Conservation (phyloP, 2,329 filamentous ascomycete genomes). For the Cladophialophora psammophila region DNA sequence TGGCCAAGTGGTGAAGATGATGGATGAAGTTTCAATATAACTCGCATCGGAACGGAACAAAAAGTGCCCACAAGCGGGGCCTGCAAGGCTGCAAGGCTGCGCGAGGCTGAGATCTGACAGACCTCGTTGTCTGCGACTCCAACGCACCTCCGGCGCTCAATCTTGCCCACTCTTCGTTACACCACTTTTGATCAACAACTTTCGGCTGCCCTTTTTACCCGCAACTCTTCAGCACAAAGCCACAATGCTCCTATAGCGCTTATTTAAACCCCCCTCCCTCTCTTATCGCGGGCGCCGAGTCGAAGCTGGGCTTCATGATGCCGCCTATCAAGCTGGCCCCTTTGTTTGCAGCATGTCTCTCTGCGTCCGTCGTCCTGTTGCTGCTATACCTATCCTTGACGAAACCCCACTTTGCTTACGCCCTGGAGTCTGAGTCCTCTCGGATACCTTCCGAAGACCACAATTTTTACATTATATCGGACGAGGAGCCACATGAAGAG, state of each 20-base stretch:
- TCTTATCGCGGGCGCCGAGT: not conserved
- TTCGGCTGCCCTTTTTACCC: not conserved
- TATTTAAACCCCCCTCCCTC: not conserved
- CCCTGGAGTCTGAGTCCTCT: slow-evolving; percentile 60
- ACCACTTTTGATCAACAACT: not conserved
- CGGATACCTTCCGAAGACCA: slow-evolving; percentile 53
- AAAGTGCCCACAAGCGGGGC: not conserved
- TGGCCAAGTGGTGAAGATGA: not conserved
- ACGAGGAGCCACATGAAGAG: slow-evolving; percentile 45
- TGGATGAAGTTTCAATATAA: not conserved
- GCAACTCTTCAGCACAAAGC: not conserved
- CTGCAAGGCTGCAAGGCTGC: not conserved
- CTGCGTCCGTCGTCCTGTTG: slow-evolving; percentile 66
- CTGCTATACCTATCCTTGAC: slow-evolving; percentile 68
- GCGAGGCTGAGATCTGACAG: not conserved
- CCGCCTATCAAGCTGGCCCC: slow-evolving; percentile 63
- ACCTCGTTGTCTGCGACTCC: not conserved
- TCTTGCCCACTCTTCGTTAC: not conserved
- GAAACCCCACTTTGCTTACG: slow-evolving; percentile 67
- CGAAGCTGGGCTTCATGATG: slow-evolving; percentile 44
- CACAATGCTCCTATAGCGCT: slow-evolving; percentile 17
- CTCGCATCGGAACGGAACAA: not conserved
- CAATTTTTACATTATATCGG: slow-evolving; percentile 56
- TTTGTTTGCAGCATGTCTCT: slow-evolving; percentile 71
- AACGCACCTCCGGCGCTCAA: not conserved